Evolutionary conservation across 306 rosid genomes (phyloP).

Genomic region (Fagus crenata): DNA sequence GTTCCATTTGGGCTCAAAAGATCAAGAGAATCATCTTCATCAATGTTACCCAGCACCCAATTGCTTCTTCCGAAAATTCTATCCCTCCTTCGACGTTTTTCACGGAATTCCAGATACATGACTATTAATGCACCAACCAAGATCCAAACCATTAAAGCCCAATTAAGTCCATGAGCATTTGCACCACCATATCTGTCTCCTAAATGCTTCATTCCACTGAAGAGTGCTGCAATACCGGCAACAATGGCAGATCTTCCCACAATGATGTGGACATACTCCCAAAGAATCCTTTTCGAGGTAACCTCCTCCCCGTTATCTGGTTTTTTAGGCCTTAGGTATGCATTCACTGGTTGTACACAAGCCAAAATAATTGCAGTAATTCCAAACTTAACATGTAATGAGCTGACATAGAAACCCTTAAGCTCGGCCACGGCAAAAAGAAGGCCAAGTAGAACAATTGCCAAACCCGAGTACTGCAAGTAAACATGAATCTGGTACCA

Average conservation of each 20-base stretch:
- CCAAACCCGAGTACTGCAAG: slow-evolving; percentile 88
- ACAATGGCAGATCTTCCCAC: slow-evolving; percentile 73
- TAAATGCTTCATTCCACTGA: slow-evolving; percentile 88
- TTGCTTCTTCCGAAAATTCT: slow-evolving; percentile 59
- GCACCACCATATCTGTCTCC: slow-evolving; percentile 73
- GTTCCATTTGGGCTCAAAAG: slow-evolving; percentile 55
- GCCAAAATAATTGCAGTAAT: slow-evolving; percentile 61
- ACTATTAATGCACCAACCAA: slow-evolving; percentile 49
- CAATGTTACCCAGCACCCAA: slow-evolving; percentile 85
- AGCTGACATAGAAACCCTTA: slow-evolving; percentile 68
- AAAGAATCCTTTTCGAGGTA: slow-evolving; percentile 55
- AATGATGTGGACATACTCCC: slow-evolving; percentile 75
- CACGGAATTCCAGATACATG: slow-evolving; percentile 58
- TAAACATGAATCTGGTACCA: slow-evolving; percentile 92
- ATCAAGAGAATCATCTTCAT: slow-evolving; percentile 79
- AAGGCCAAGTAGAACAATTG: slow-evolving; percentile 70
- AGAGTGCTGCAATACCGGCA: slow-evolving; percentile 68
- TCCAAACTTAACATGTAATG: slow-evolving; percentile 78
- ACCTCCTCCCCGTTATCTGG: slow-evolving; percentile 54
- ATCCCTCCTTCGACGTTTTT: slow-evolving; percentile 45
- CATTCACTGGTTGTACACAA: slow-evolving; percentile 73
- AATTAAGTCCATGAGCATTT: slow-evolving; percentile 61
- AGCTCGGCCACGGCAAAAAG: slow-evolving; percentile 96
- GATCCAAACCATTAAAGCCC: slow-evolving; percentile 80
- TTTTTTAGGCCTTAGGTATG: slow-evolving; percentile 61